These are phyloP conservation scores for Chaetomium strumarium DNA, from an alignment of 2,329 filamentous ascomycete genomes.

Conservation along the genomic window DNA sequence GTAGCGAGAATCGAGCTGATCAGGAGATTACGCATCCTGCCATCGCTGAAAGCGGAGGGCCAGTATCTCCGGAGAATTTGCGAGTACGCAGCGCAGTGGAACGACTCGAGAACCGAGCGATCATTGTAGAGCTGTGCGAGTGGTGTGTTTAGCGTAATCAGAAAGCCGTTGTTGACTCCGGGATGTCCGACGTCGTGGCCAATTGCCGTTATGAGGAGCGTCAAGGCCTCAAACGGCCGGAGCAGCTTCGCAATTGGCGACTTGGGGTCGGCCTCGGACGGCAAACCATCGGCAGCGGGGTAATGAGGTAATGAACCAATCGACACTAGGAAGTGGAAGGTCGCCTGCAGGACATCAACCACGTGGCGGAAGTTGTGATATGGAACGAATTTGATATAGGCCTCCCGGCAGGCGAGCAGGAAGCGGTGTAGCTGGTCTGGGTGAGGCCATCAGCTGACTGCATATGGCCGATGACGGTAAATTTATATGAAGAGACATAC, in stretches of 20 bases:
- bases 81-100: constrained; percentile 94
- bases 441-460: not conserved
- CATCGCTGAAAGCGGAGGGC: constrained; percentile 74
- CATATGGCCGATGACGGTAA: not conserved
- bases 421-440: constrained; percentile 77
- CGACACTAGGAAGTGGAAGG: constrained; percentile 81
- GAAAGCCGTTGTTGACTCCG: constrained; percentile 95
- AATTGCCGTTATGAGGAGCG: constrained; percentile 89
- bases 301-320: constrained; percentile 72
- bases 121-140: constrained; percentile 96
- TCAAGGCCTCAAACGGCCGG: constrained; percentile 81
- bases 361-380: constrained; percentile 99
- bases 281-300: constrained; percentile 33
- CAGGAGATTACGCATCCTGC: constrained; percentile 79
- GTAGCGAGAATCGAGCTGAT: constrained; percentile 97
- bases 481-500: constrained; percentile 37
- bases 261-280: constrained; percentile 31
- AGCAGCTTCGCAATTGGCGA: constrained; percentile 69
- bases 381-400: constrained; percentile 94
- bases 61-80: constrained; percentile 92
- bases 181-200: constrained; percentile 97
- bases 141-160: constrained; percentile 85
- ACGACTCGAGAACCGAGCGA: constrained; percentile 91
- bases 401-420: constrained; percentile 77
- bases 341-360: constrained; percentile 88